Evolutionary conservation across 257 asterid genomes (phyloP).

Genomic region (Petrea volubilis): DNA sequence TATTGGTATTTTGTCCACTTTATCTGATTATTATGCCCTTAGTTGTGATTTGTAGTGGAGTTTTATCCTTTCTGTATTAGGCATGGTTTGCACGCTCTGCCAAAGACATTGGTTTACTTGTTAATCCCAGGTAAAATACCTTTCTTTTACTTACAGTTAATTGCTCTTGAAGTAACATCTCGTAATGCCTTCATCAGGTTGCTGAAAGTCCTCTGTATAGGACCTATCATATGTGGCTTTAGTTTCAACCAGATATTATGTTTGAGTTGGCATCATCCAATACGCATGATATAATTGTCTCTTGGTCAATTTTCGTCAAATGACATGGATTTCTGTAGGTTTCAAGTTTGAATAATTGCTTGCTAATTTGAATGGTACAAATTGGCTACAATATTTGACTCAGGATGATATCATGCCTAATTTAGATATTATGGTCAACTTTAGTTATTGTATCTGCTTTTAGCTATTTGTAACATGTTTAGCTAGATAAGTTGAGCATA

Average conservation of each 20-base stretch:
- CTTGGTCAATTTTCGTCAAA: background rate
- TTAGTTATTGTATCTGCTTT: background rate
- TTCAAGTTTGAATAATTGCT: background rate
- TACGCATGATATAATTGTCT: background rate
- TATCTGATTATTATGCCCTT: conserved; percentile 8
- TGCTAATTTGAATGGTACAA: background rate
- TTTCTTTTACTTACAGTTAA: conserved; percentile 12
- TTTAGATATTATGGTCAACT: background rate
- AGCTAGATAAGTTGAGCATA: conserved; percentile 9
- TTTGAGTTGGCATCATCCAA: background rate
- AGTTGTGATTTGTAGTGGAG: conserved; percentile 22
- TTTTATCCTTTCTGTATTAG: conserved; percentile 43
- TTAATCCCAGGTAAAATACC: conserved; percentile 85
- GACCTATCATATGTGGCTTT: background rate
- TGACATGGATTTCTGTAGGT: background rate
- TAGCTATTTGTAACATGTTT: background rate
- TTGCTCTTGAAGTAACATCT: conserved; percentile 18
- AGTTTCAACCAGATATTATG: background rate
- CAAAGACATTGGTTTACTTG: conserved; percentile 86
- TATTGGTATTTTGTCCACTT: conserved; percentile 2
- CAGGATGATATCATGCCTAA: background rate
- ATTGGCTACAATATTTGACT: background rate
- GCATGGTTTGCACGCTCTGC: conserved; percentile 91
- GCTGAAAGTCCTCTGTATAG: conserved; percentile 8
- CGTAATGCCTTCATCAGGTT: background rate